Evolutionary conservation across 805 yeast genomes (phyloP).

Genomic region (Cyberlindnera suaveolens): DNA sequence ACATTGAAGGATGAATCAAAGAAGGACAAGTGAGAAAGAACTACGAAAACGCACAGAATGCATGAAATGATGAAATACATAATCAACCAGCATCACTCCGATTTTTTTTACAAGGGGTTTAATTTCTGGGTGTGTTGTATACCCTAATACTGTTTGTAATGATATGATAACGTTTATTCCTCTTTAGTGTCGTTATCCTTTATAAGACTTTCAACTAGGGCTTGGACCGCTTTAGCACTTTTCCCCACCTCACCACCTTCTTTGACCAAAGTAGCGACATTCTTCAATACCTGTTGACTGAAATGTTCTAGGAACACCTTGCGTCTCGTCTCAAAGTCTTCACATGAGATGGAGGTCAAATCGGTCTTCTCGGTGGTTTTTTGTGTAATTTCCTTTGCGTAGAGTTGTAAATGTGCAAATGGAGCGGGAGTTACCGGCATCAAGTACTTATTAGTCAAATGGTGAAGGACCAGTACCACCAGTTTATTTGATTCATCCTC

Average conservation of each 20-base stretch:
- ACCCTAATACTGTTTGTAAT: too few relatives aligned
- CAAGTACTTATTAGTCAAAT: slow-evolving; percentile 45
- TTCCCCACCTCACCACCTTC: slow-evolving; percentile 75
- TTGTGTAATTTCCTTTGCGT: slow-evolving; percentile 33
- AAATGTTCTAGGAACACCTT: slow-evolving; percentile 50
- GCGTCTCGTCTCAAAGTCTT: slow-evolving; percentile 53
- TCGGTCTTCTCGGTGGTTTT: slow-evolving; percentile 24
- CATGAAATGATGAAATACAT: not conserved
- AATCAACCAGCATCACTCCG: not conserved
- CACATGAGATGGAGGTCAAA: slow-evolving; percentile 45
- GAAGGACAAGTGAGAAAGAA: slow-evolving; percentile 2
- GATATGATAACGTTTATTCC: not conserved
- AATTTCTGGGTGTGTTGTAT: too few relatives aligned
- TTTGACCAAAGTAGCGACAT: slow-evolving; percentile 44
- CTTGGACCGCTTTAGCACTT: slow-evolving; percentile 29
- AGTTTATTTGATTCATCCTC: slow-evolving; percentile 13
- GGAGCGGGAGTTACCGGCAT: slow-evolving; percentile 56
- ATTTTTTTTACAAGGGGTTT: not conserved
- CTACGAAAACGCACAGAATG: not conserved
- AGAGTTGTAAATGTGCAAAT: slow-evolving; percentile 56
- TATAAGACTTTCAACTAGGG: slow-evolving; percentile 8
- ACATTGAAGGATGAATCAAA: not conserved
- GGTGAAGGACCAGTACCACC: slow-evolving; percentile 31
- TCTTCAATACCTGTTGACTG: slow-evolving; percentile 39
- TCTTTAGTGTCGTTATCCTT: not conserved